These are phyloP conservation scores for Ustilago cynodontis DNA, from an alignment of 1,284 basidiomycete genomes.

Conservation along the genomic window DNA sequence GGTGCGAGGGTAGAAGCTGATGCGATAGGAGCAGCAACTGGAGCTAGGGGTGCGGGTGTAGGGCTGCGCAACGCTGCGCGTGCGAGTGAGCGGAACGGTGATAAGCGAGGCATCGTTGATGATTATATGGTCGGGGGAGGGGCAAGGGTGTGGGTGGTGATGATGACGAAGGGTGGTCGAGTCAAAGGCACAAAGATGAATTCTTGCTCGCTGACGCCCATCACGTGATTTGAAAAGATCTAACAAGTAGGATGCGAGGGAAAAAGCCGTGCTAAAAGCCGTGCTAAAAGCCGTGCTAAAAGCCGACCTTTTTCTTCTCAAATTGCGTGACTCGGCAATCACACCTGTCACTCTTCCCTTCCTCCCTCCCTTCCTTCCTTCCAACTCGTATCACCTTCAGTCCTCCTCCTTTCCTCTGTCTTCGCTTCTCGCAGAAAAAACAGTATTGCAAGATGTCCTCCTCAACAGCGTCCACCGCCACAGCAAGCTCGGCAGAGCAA, in stretches of 20 bases:
- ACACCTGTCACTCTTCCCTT: not conserved
- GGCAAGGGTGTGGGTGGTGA: not conserved
- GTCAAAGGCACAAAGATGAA: not conserved
- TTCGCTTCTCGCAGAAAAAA: not conserved
- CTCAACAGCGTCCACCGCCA: not conserved
- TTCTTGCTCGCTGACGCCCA: no score
- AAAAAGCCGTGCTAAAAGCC: not conserved
- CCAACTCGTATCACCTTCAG: not conserved
- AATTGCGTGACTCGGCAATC: not conserved
- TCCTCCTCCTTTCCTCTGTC: not conserved
- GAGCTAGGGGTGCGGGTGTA: not conserved
- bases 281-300: not conserved
- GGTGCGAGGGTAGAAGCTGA: slow-evolving; percentile 7
- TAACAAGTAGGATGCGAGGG: no score
- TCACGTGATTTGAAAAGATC: slow-evolving; percentile 20
- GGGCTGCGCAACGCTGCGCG: slow-evolving; percentile 2
- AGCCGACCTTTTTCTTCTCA: not conserved
- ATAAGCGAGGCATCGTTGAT: slow-evolving; percentile 34
- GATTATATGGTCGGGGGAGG: not conserved
- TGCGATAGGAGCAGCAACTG: slow-evolving; percentile 9
- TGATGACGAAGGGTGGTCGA: not conserved
- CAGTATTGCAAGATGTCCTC: not conserved
- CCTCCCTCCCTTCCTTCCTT: no score
- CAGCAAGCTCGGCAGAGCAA: slow-evolving; percentile 20
- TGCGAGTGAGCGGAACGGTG: slow-evolving; percentile 25